phyloP scores from a whole-genome alignment of 805 yeast genomes.

The Saccharomycopsis vini region DNA sequence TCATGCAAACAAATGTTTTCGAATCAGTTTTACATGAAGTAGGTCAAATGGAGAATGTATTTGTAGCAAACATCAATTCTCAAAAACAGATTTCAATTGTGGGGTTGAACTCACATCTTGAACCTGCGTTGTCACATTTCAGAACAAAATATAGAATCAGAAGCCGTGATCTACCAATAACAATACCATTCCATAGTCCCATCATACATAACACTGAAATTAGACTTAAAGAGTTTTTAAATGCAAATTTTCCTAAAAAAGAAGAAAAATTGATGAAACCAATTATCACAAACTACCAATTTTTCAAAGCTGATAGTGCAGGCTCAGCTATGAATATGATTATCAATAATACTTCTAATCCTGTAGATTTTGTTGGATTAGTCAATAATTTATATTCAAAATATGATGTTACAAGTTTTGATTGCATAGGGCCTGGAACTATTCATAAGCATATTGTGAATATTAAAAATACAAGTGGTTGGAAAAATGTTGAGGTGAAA shows the following conservation, averaged over 20 bases:
- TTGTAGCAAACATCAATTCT: slow-evolving; percentile 15
- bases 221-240: slow-evolving; percentile 7
- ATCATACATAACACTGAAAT: slow-evolving; percentile 6
- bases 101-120: slow-evolving; percentile 1
- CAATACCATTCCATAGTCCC: slow-evolving; percentile 15
- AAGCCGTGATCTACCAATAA: slow-evolving; percentile 11
- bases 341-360: slow-evolving; percentile 12
- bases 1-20: slow-evolving; percentile 7
- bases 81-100: slow-evolving; percentile 14
- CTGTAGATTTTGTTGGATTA: slow-evolving; percentile 16
- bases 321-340: slow-evolving; percentile 8
- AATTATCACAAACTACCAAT: slow-evolving; percentile 9
- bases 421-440: slow-evolving; percentile 15
- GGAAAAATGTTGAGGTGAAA: too few species aligned
- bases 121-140: neutral
- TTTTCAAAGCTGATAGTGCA: slow-evolving; percentile 1
- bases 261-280: slow-evolving; percentile 5
- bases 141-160: slow-evolving; percentile 2
- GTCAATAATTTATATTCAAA: slow-evolving; percentile 4
- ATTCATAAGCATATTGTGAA: slow-evolving; percentile 9
- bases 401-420: slow-evolving; percentile 8
- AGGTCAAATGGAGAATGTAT: neutral
- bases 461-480: neutral
- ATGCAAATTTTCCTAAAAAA: neutral
- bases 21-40: neutral